A percentile compares a stretch with the other conserved stretches of the same genome.
These are phyloP conservation scores for Sarocladium brachiariae DNA, from an alignment of 2,329 filamentous ascomycete genomes.

Conservation along the genomic window DNA sequence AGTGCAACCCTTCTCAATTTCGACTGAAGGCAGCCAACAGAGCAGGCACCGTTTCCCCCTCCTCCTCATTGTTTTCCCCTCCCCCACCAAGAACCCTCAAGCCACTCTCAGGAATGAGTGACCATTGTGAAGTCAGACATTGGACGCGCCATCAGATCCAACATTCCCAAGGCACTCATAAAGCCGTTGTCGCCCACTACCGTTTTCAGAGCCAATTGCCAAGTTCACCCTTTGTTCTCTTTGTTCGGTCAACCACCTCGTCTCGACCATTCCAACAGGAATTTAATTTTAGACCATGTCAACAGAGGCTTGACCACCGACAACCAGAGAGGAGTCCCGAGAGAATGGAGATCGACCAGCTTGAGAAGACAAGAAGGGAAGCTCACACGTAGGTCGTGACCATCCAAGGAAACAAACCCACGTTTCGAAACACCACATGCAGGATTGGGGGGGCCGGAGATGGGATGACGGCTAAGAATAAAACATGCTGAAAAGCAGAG, in stretches of 20 bases:
- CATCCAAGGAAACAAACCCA: background rate
- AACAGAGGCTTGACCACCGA: too few relatives aligned
- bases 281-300: too few relatives aligned
- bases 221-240: too few relatives aligned
- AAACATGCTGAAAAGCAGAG: background rate
- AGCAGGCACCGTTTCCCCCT: background rate
- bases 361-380: too few relatives aligned
- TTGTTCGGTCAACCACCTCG: too few relatives aligned
- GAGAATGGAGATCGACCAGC: too few relatives aligned
- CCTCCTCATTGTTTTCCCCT: background rate
- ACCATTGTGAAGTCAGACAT: background rate
- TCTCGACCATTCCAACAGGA: too few relatives aligned
- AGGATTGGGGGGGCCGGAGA: too few relatives aligned
- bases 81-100: background rate
- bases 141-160: background rate
- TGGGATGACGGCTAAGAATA: background rate
- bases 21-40: background rate
- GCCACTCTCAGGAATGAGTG: background rate
- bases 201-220: background rate
- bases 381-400: too few relatives aligned
- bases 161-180: background rate
- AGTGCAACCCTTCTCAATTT: background rate
- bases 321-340: too few relatives aligned
- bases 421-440: conserved; percentile 3
- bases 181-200: background rate